Conservation (phyloP, 2,329 filamentous ascomycete species). For the Monosporascus sp. region DNA sequence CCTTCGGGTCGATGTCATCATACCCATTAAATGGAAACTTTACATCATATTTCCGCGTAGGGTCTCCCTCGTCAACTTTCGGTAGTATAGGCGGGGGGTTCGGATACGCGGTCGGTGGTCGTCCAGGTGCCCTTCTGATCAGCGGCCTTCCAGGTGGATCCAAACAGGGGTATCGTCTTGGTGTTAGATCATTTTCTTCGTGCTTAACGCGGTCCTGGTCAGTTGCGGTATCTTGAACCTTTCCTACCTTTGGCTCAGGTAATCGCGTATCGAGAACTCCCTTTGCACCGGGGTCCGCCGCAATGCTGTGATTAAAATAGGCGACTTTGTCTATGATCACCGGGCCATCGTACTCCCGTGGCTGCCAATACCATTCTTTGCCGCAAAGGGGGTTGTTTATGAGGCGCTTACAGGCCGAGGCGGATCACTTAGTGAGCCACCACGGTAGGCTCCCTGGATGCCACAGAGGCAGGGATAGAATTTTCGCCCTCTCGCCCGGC, state of each 20-base stretch:
- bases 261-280: not conserved
- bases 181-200: not conserved
- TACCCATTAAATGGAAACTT: not conserved
- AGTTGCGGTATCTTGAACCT: not conserved
- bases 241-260: not conserved
- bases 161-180: not conserved
- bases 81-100: not conserved
- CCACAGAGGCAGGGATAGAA: slow-evolving; percentile 2
- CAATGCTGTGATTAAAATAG: not conserved
- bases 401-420: not conserved
- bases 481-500: slow-evolving; percentile 1
- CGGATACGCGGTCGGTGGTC: not conserved
- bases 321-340: not conserved
- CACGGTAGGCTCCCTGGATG: slow-evolving; percentile 1
- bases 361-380: not conserved
- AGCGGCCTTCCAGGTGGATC: not conserved
- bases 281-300: not conserved
- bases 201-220: not conserved
- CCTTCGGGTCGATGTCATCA: not conserved
- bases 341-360: not conserved
- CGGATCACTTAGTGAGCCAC: not conserved
- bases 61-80: not conserved
- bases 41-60: not conserved
- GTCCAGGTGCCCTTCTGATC: too few relatives aligned
- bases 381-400: not conserved